These are phyloP conservation scores for Heritiera fomes DNA, from an alignment of 345 rosid species.

Conservation along the genomic window DNA sequence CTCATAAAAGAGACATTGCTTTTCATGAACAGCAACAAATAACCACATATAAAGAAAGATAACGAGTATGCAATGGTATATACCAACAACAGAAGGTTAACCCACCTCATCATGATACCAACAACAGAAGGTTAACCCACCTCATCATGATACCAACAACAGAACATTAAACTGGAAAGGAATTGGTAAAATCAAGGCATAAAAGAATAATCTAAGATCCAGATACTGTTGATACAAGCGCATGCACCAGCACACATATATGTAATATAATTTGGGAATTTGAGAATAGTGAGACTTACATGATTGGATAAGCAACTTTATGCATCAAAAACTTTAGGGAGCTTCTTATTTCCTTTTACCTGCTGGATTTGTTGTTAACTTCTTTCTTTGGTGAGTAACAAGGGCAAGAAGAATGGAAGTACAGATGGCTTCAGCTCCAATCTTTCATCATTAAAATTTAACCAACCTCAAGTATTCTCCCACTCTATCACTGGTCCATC, in stretches of 20 bases:
- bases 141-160: neutral
- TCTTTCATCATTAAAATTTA: neutral
- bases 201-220: neutral
- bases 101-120: neutral
- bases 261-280: neutral
- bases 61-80: neutral
- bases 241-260: neutral
- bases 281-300: neutral
- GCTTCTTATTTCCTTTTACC: constrained; percentile 7
- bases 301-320: neutral
- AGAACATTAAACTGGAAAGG: neutral
- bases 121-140: neutral
- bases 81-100: neutral
- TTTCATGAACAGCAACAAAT: neutral
- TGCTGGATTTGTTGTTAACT: neutral
- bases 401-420: constrained; percentile 4
- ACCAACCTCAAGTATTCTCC: neutral
- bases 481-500: neutral
- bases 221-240: neutral
- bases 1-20: neutral
- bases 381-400: constrained; percentile 8
- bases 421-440: neutral
- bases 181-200: neutral
- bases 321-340: neutral
- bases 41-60: neutral